These are phyloP conservation scores for Exophiala dermatitidis DNA, from an alignment of 2,329 filamentous ascomycete species.

Conservation along the genomic window DNA sequence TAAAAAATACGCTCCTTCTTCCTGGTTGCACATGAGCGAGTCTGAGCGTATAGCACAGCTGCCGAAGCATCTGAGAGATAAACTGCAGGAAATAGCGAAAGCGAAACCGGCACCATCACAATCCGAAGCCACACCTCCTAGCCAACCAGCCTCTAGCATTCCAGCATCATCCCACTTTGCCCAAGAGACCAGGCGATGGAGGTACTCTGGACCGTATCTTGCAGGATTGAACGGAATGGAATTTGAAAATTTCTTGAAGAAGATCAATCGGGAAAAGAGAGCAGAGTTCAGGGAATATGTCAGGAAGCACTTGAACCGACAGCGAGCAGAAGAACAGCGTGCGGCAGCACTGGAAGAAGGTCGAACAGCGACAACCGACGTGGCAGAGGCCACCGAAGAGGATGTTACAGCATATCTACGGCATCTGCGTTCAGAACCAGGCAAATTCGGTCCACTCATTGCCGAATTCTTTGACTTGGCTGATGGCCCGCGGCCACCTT, in stretches of 20 bases:
- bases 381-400: slow-evolving; percentile 36
- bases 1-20: slow-evolving; percentile 4
- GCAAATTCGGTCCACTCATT: slow-evolving; percentile 47
- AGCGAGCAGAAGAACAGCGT: slow-evolving; percentile 33
- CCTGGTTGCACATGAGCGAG: slow-evolving; percentile 9
- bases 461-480: slow-evolving; percentile 52
- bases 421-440: slow-evolving; percentile 37
- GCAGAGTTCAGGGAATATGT: slow-evolving; percentile 31
- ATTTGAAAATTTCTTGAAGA: slow-evolving; percentile 47
- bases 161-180: not conserved
- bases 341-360: slow-evolving; percentile 38
- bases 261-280: slow-evolving; percentile 30
- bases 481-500: slow-evolving; percentile 35
- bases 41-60: slow-evolving; percentile 17
- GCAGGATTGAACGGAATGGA: slow-evolving; percentile 49
- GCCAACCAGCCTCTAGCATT: not conserved
- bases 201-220: slow-evolving; percentile 53
- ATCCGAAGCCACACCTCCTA: not conserved
- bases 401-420: slow-evolving; percentile 43
- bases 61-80: slow-evolving; percentile 18
- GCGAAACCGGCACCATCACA: not conserved
- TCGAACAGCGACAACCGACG: slow-evolving; percentile 30
- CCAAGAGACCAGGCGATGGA: slow-evolving; percentile 39
- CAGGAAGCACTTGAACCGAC: slow-evolving; percentile 31
- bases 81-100: slow-evolving; percentile 11